These are phyloP conservation scores for Euclidium syriacum DNA, from an alignment of 345 rosid genomes.

Conservation along the genomic window DNA sequence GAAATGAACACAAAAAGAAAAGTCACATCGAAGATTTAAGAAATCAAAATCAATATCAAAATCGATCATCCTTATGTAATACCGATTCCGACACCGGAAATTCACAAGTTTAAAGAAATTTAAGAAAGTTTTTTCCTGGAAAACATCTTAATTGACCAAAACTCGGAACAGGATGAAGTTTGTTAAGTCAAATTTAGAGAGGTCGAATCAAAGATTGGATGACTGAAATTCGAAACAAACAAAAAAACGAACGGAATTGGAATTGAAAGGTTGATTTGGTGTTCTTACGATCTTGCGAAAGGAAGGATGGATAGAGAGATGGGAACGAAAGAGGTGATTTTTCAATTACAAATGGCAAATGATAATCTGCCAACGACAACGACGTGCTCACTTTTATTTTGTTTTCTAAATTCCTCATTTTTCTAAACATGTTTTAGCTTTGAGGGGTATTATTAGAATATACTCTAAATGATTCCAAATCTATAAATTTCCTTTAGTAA, in stretches of 20 bases:
- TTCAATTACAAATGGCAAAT: neutral
- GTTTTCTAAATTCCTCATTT: too few species aligned
- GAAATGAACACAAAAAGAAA: neutral
- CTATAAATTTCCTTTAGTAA: too few species aligned
- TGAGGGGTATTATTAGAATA: too few species aligned
- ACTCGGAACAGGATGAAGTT: neutral
- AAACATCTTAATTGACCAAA: neutral
- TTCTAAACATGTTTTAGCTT: too few species aligned
- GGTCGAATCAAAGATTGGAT: neutral
- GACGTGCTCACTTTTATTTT: conserved; percentile 16
- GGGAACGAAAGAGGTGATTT: neutral
- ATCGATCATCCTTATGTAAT: neutral
- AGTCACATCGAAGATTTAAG: neutral
- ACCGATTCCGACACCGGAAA: neutral
- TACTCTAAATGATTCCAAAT: too few species aligned
- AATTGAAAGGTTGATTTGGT: neutral
- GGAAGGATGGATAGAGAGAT: conserved; percentile 1
- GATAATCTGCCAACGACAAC: conserved; percentile 6
- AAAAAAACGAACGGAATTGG: neutral
- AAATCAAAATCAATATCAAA: neutral
- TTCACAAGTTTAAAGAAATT: neutral
- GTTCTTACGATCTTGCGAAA: conserved; percentile 23
- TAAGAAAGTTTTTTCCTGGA: neutral
- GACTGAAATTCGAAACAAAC: neutral
- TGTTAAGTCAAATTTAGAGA: neutral